A percentile compares a stretch with the other conserved stretches of the same genome.
phyloP scores from a whole-genome alignment of 352 stramenopile genomes.

The Globisporangium perplexum region DNA sequence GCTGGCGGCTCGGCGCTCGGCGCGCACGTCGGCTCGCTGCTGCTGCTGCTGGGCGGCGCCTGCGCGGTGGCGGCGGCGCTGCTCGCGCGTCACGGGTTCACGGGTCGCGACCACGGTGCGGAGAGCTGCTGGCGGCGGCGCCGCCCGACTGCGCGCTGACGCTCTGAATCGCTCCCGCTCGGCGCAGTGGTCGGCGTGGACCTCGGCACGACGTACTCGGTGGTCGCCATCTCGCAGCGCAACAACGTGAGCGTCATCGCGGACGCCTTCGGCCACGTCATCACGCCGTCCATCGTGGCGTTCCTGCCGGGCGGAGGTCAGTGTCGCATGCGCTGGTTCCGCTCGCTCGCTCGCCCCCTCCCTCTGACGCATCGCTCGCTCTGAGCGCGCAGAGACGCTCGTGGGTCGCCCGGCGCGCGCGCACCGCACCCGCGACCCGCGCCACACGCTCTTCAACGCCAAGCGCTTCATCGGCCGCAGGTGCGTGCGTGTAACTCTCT shows the following conservation, averaged over 20 bases:
- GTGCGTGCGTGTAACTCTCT: neutral
- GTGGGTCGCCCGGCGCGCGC: conserved; percentile 42
- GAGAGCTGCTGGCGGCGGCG: neutral
- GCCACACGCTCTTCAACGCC: conserved; percentile 70
- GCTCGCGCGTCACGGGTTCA: conserved; percentile 50
- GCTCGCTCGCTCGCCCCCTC: too few relatives aligned
- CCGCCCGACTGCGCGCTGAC: too few relatives aligned
- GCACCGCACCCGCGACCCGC: conserved; percentile 43
- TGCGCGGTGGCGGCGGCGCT: conserved; percentile 40
- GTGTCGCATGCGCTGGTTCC: too few relatives aligned
- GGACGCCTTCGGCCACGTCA: conserved; percentile 35
- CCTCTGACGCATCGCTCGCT: neutral
- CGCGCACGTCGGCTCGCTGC: conserved; percentile 27
- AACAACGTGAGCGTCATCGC: conserved; percentile 59
- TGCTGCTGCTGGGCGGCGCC: conserved; percentile 33
- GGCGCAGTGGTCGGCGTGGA: conserved; percentile 58
- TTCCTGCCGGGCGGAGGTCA: conserved; percentile 46
- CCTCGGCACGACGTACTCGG: conserved; percentile 73
- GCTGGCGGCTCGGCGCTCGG: neutral
- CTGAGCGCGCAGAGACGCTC: conserved; percentile 19
- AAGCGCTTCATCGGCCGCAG: conserved; percentile 67
- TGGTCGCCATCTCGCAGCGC: conserved; percentile 61
- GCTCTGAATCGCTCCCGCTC: neutral
- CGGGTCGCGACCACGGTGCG: conserved; percentile 46
- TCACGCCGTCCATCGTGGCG: conserved; percentile 63